Conservation (phyloP, 176 grass and related monocot species). For the Ensete glaucum region DNA sequence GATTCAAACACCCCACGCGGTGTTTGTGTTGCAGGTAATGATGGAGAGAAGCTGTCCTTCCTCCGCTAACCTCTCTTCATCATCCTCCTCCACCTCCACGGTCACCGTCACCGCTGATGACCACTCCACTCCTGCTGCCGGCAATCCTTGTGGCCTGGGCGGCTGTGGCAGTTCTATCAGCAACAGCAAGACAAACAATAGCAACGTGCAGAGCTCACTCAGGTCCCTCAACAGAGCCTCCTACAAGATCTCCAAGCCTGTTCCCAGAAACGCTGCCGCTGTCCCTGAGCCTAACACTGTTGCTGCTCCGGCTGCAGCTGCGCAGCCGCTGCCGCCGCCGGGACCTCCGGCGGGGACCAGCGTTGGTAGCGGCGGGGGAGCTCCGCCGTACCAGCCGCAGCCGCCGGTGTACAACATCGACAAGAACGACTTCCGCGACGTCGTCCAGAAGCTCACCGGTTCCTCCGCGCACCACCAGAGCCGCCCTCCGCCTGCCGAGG, state of each 20-base stretch:
- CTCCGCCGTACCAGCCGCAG: slow-evolving; percentile 18
- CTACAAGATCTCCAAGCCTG: slow-evolving; percentile 25
- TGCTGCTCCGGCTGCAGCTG: background rate
- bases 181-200: background rate
- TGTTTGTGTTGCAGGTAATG: background rate
- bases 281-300: background rate
- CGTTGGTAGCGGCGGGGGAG: background rate
- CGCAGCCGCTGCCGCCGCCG: background rate
- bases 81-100: background rate
- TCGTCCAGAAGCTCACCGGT: slow-evolving; percentile 26
- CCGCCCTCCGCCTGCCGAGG: background rate
- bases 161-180: background rate
- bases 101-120: background rate
- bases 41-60: slow-evolving; percentile 13
- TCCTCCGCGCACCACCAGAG: slow-evolving; percentile 12
- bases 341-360: too few species aligned
- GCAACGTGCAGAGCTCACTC: background rate
- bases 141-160: background rate
- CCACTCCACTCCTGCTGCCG: too few species aligned
- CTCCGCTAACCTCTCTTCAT: background rate
- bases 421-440: slow-evolving; percentile 32
- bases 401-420: slow-evolving; percentile 31
- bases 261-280: background rate
- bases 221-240: slow-evolving; percentile 19
- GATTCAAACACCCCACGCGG: background rate